phyloP scores from a whole-genome alignment of 805 yeast species.

The Metschnikowia lochheadii region DNA sequence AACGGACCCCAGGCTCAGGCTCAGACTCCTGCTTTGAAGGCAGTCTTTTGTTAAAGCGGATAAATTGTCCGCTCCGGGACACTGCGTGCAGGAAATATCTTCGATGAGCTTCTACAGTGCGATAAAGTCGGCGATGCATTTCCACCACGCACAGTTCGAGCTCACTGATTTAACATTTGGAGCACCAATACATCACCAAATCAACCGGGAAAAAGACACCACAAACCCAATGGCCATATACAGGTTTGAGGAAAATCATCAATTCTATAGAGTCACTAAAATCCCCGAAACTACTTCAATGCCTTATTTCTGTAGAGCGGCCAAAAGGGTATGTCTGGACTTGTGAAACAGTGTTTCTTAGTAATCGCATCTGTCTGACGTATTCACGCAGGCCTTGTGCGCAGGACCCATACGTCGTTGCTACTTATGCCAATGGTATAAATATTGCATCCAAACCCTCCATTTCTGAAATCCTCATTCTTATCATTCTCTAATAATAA shows the following conservation, averaged over 20 bases:
- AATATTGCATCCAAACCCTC: background rate
- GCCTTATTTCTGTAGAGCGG: no score
- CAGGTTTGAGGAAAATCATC: no score
- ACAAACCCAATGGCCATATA: background rate
- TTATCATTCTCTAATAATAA: background rate
- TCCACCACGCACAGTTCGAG: background rate
- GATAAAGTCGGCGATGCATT: constrained; percentile 3
- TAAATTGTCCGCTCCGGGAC: background rate
- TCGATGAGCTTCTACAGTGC: background rate
- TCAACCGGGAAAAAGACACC: no score
- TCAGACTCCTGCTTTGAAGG: background rate
- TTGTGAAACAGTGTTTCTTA: background rate
- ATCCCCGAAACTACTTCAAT: no score
- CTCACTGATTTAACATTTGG: background rate
- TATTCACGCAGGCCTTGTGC: background rate
- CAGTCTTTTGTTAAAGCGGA: background rate
- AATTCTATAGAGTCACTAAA: no score
- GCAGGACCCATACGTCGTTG: background rate
- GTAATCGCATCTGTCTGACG: background rate
- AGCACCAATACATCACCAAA: background rate
- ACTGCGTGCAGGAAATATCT: background rate
- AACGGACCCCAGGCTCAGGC: no score
- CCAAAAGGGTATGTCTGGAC: background rate
- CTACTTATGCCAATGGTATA: background rate
- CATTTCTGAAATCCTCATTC: background rate